Base-by-base conservation (phyloP, 1,139 yeast genomes). In the Pichia sp. region DNA sequence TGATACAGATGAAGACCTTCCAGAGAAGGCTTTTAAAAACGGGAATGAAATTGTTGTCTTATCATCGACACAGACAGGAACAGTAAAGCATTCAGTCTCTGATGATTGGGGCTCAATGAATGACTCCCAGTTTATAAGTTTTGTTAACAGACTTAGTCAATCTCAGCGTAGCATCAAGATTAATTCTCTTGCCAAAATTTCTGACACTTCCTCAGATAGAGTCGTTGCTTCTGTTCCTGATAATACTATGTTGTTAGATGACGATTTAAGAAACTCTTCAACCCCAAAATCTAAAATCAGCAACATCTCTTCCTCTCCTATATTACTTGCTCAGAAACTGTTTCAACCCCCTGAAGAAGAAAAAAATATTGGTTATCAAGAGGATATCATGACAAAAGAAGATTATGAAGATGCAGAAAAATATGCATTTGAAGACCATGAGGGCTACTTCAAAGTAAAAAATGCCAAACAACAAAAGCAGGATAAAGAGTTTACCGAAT, bases 341-440 rank as follows among this genome's bases (percentile, higher is more conserved):
- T 13, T 5, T 13, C 12, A 16, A 2, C 3, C n/a, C 9, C 8
- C 7, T 4, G 39, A 13, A 1, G 39, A 51, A 9, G 25, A 10
- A n/a, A 40, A 23, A 19, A 12, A 12, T 34, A 10, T 30, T 21
- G 44, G 21, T 10, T 26, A 28, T 28, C 37, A 36, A n/a, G 23
- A 34, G 8, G 48, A 50, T 23, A 9, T 48, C 18, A 37, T 44
- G 31, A 26, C 37, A 5, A 28, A 46, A 46, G 3, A 44, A 47
- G 57, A 53, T n/a, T 45, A 51, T 2, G 46, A 48, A 46, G 50
- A 46, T 12, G 68, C 72, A 22, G 75, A 74, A 1, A 72, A 72
- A 12, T 79, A 78, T 51, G 72, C 70, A n/a, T 87, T 85, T 71
- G 90, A 88, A 5, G 91, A 82, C 57, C 87, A 80, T 64, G 80